phyloP scores from a whole-genome alignment of 2,329 filamentous ascomycete genomes.

The Neobulgaria alba region DNA sequence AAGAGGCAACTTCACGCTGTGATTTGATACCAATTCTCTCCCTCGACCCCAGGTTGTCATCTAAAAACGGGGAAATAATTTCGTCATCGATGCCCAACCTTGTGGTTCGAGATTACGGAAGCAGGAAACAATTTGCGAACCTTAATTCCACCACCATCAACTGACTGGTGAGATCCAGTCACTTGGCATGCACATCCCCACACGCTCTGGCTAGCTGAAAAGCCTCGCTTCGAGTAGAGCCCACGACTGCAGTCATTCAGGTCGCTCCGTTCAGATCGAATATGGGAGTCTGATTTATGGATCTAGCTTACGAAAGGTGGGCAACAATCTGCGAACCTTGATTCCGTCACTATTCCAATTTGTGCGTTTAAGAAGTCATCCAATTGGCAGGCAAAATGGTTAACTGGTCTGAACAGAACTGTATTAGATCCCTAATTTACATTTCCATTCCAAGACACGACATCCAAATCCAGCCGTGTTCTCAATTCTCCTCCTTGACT shows the following conservation, averaged over 20 bases:
- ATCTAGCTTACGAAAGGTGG: background rate
- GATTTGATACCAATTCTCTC: background rate
- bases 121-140: background rate
- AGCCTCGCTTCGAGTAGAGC: too few relatives aligned
- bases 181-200: too few relatives aligned
- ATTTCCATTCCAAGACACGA: background rate
- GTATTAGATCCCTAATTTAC: background rate
- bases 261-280: too few relatives aligned
- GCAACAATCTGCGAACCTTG: conserved; percentile 1
- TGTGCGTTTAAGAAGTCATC: background rate
- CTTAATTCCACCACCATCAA: background rate
- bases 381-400: background rate
- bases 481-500: background rate
- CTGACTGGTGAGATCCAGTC: too few relatives aligned
- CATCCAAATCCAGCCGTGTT: background rate
- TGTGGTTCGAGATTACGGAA: background rate
- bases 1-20: background rate
- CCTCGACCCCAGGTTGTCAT: background rate
- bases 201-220: too few relatives aligned
- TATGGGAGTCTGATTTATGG: background rate
- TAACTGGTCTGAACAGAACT: background rate
- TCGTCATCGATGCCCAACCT: background rate
- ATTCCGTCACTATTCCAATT: background rate
- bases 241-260: too few relatives aligned
- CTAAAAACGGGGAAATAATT: background rate